These are phyloP conservation scores for Parmelia sp. DNA, from an alignment of 495 filamentous ascomycete species.

Conservation along the genomic window DNA sequence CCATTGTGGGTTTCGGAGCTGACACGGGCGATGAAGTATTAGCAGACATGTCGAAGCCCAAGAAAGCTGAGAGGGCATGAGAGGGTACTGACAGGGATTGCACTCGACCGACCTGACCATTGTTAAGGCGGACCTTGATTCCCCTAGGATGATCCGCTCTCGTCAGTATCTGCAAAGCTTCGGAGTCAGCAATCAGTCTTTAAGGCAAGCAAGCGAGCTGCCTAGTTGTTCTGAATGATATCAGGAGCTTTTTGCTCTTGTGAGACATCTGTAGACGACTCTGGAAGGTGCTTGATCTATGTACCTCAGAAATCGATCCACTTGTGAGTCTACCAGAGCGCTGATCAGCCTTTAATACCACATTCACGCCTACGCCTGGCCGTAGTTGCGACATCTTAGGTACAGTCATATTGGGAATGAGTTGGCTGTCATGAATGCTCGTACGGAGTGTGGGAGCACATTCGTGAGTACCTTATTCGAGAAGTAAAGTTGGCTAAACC, in stretches of 20 bases:
- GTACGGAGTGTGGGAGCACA: too few species aligned
- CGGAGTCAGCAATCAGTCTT: background rate
- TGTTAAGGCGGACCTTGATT: conserved; percentile 64
- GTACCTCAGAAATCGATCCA: conserved; percentile 48
- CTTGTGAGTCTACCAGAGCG: conserved; percentile 59
- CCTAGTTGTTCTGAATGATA: background rate
- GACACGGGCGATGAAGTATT: background rate
- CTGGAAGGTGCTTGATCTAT: background rate
- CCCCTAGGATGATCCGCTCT: conserved; percentile 64
- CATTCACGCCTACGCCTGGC: conserved; percentile 55
- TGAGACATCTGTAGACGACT: background rate
- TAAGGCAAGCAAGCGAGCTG: background rate
- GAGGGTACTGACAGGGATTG: conserved; percentile 35
- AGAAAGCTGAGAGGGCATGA: background rate
- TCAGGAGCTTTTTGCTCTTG: background rate
- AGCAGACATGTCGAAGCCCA: background rate
- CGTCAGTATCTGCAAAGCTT: conserved; percentile 45
- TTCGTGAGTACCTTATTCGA: too few species aligned
- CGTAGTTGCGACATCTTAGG: conserved; percentile 47
- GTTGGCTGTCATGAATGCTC: background rate
- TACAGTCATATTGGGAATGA: conserved; percentile 26
- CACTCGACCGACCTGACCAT: conserved; percentile 63
- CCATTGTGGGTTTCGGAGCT: background rate
- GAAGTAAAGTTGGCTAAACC: too few species aligned
- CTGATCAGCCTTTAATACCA: conserved; percentile 66